phyloP scores from a whole-genome alignment of 176 grass and related monocot species.

The Pharus latifolius region DNA sequence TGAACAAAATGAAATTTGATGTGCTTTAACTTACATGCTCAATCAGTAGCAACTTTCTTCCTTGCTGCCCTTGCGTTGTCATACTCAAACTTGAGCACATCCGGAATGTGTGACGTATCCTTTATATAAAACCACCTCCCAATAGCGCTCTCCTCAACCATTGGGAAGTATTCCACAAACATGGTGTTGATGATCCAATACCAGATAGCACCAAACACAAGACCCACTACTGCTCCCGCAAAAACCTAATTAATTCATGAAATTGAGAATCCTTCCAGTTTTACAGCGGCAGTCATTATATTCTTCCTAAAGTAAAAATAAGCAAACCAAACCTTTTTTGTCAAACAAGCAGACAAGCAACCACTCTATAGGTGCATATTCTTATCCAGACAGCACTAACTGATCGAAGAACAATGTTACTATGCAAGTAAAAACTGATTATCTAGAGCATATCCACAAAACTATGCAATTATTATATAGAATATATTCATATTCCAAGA shows the following conservation, averaged over 20 bases:
- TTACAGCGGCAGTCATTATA: background rate
- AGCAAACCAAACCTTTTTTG: background rate
- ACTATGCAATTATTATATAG: background rate
- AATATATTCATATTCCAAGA: background rate
- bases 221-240: conserved; percentile 57
- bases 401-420: background rate
- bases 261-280: background rate
- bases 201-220: conserved; percentile 82
- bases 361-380: background rate
- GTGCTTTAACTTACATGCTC: conserved; percentile 36
- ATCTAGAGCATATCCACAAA: background rate
- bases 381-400: background rate
- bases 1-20: background rate
- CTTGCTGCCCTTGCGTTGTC: conserved; percentile 88
- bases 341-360: background rate
- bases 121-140: conserved; percentile 83
- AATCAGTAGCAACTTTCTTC: conserved; percentile 88
- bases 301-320: background rate
- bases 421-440: background rate
- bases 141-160: conserved; percentile 76
- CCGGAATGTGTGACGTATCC: conserved; percentile 85
- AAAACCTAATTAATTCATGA: conserved; percentile 50
- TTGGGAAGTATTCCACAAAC: conserved; percentile 71
- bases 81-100: conserved; percentile 95
- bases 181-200: conserved; percentile 84